phyloP scores from a whole-genome alignment of 2,329 filamentous ascomycete species.

The Phaeosphaeriaceae sp. region DNA sequence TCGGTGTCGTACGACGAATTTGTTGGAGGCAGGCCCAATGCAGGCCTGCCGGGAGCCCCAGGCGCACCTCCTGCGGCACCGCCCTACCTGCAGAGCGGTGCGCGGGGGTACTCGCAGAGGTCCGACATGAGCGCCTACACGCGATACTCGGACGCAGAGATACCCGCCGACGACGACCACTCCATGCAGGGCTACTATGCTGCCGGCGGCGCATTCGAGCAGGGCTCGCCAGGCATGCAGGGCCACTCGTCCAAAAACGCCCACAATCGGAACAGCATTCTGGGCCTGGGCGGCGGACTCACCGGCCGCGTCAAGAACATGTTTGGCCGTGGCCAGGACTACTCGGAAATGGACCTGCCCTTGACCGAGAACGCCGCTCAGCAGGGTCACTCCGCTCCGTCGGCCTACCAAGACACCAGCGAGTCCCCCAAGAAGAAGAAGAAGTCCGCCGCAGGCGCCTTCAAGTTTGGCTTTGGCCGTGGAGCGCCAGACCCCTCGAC shows the following conservation, averaged over 20 bases:
- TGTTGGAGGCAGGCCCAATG: slow-evolving; percentile 66
- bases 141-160: slow-evolving; percentile 88
- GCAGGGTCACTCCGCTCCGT: slow-evolving; percentile 48
- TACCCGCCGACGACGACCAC: slow-evolving; percentile 77
- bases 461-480: slow-evolving; percentile 91
- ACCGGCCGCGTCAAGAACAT: slow-evolving; percentile 88
- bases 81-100: slow-evolving; percentile 47
- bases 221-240: slow-evolving; percentile 56
- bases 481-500: slow-evolving; percentile 88
- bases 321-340: slow-evolving; percentile 83
- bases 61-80: slow-evolving; percentile 46
- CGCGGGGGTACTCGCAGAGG: slow-evolving; percentile 70
- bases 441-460: slow-evolving; percentile 60
- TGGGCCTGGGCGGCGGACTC: slow-evolving; percentile 85
- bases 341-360: slow-evolving; percentile 98
- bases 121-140: slow-evolving; percentile 88
- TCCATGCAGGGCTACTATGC: slow-evolving; percentile 80
- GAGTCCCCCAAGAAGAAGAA: slow-evolving; percentile 46
- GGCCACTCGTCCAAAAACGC: slow-evolving; percentile 63
- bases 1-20: slow-evolving; percentile 96
- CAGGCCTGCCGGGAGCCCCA: slow-evolving; percentile 55
- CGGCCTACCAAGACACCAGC: slow-evolving; percentile 45
- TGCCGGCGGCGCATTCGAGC: slow-evolving; percentile 66
- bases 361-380: slow-evolving; percentile 77
- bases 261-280: slow-evolving; percentile 81